Percentiles rank a stretch among this genome's conserved stretches.
Conservation (phyloP, 1,284 basidiomycete species). For the Singerocomus inundabilis region DNA sequence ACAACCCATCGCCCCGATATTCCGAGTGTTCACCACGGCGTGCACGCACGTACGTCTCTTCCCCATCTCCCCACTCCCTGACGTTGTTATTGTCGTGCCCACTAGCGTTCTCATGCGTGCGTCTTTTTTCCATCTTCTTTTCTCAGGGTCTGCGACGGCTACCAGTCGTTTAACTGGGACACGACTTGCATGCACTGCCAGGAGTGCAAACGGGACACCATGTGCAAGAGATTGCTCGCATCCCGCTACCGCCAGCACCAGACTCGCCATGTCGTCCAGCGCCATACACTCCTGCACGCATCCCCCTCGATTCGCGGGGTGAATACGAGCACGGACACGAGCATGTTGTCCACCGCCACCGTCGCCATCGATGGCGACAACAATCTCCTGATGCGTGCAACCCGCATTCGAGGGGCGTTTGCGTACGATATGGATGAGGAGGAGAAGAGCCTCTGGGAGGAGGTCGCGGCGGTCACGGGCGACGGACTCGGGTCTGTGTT, state of each 20-base stretch:
- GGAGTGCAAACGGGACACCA: conserved; percentile 27
- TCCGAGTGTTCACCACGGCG: conserved; percentile 14
- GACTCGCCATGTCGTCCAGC: conserved; percentile 5
- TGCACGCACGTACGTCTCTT: conserved; percentile 27
- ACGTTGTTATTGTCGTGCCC: too few species aligned
- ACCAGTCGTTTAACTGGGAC: conserved; percentile 22
- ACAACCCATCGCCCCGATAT: conserved; percentile 25
- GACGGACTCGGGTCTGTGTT: too few species aligned
- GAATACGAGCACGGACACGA: too few species aligned
- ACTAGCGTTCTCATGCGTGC: conserved; percentile 12
- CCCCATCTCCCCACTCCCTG: neutral
- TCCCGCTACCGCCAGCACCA: conserved; percentile 19
- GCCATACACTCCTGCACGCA: neutral
- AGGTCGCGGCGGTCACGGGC: conserved; percentile 27
- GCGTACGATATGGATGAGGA: conserved; percentile 28
- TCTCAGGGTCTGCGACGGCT: conserved; percentile 25
- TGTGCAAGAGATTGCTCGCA: conserved; percentile 27
- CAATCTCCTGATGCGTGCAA: too few species aligned
- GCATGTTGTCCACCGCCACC: too few species aligned
- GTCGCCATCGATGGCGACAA: too few species aligned
- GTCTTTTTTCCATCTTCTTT: neutral
- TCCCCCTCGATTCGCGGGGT: neutral
- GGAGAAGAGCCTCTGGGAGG: conserved; percentile 31
- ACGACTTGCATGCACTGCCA: conserved; percentile 26
- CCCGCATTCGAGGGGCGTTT: conserved; percentile 15